Base-by-base conservation (phyloP, 2,329 filamentous ascomycete species). In the Phialemonium atrogriseum region DNA sequence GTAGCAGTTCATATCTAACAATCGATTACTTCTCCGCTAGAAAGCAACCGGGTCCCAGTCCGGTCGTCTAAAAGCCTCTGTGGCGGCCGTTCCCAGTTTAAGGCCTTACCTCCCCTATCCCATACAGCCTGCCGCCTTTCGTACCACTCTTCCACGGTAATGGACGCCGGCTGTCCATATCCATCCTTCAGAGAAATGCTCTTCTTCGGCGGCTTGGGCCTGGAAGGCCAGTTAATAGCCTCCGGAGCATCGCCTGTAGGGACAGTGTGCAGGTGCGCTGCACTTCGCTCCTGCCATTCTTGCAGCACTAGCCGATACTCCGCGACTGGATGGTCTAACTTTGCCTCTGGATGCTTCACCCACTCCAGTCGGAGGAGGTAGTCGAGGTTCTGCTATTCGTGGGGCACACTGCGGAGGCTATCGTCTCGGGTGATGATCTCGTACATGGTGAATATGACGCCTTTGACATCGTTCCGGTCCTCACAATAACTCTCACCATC, bases 391-490 rank as follows among this genome's bases (percentile, higher is more conserved):
- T 51, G 48, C 9, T 58, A 35, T 7, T 49, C 40, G 32, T 46
- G 37, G 9, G 40, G 38, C 5, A 47, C 32, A 3, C 19, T 21
- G 11, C 48, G 45, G 10, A 50, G 34, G 17, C 25, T 24, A 9
- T 38, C 15, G 17, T 59, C 47, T 10, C 44, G 36, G 5, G 55
- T 58, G 32, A 59, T 54, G 23, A 58, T 45, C 35, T 56, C 55
- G 38, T 56, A 57, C 12, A 50, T 5, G 10, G 54, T 57, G 36
- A 55, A 59, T 5, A 54, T 34, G 10, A 53, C 47, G n/a, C 45
- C 45, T 22, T 50, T 54, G 26, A 58, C 42, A 30, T 58, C 53
- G 23, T 58, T 47, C 8, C 51, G 44, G 10, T 43, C 27, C 24
- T 45, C 33, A 1, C 10, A 3, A 13, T 44, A 46, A 20, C 17